Conservation (phyloP, 2,329 filamentous ascomycete species). For the Ophiocordyceps australis region DNA sequence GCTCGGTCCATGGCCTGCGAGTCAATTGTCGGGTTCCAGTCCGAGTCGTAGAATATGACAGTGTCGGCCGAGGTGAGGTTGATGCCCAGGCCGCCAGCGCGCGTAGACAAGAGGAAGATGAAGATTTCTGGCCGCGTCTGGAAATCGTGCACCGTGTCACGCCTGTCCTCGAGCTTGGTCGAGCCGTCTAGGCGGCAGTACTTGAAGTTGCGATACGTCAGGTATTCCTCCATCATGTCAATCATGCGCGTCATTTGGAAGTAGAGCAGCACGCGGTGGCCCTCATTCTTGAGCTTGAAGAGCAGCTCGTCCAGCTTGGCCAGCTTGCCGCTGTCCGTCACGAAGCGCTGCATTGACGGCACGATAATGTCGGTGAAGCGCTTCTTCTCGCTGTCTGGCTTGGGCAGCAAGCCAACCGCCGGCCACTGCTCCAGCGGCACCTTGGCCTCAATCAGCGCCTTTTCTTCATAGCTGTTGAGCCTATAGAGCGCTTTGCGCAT, state of each 20-base stretch:
- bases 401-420: constrained; percentile 47
- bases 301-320: constrained; percentile 78
- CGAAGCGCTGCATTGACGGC: constrained; percentile 92
- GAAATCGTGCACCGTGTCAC: constrained; percentile 93
- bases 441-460: constrained; percentile 55
- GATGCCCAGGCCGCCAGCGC: constrained; percentile 94
- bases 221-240: constrained; percentile 95
- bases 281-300: constrained; percentile 75
- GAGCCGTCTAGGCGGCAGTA: constrained; percentile 94
- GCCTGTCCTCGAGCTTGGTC: constrained; percentile 89
- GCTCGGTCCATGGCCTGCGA: constrained; percentile 98
- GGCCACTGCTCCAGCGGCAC: constrained; percentile 49
- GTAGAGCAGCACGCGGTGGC: constrained; percentile 87
- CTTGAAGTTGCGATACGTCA: constrained; percentile 98
- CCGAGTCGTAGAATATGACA: constrained; percentile 98
- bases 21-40: constrained; percentile 98
- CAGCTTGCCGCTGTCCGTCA: constrained; percentile 93
- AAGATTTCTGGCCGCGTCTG: constrained; percentile 90
- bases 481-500: constrained; percentile 65
- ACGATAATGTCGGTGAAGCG: constrained; percentile 83
- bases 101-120: constrained; percentile 88
- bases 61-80: constrained; percentile 93
- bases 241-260: constrained; percentile 99
- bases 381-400: constrained; percentile 62
- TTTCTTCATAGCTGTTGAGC: constrained; percentile 45